Percentiles rank a stretch among this genome's conserved stretches.
Evolutionary conservation across 106 monocot genomes (phyloP).

Genomic region (Dactylorhiza incarnata): DNA sequence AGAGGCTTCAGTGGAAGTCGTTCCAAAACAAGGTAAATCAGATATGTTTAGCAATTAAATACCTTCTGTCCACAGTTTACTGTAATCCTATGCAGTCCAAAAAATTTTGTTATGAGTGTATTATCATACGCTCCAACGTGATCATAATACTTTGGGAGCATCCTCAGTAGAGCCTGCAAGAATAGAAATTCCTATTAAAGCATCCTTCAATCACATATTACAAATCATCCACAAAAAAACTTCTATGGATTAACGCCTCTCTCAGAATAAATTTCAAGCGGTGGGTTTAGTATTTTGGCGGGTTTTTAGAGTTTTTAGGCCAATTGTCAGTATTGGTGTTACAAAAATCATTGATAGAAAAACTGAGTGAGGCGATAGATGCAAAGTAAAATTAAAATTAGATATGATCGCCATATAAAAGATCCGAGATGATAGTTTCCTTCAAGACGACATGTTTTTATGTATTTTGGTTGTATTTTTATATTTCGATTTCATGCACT

Average conservation of each 20-base stretch:
- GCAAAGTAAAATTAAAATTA: too few relatives aligned
- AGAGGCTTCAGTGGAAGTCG: background rate
- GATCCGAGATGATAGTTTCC: too few relatives aligned
- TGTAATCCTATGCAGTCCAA: conserved; percentile 82
- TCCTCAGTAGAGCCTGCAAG: conserved; percentile 71
- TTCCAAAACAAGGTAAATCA: background rate
- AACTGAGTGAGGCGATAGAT: background rate
- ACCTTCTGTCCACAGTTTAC: conserved; percentile 69
- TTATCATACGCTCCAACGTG: conserved; percentile 88
- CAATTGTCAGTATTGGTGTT: background rate
- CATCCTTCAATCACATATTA: background rate
- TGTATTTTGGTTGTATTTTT: too few relatives aligned
- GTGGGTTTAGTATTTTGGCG: background rate
- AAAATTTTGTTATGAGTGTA: conserved; percentile 96
- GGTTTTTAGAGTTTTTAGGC: background rate
- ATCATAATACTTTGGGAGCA: conserved; percentile 84
- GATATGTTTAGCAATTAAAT: conserved; percentile 5
- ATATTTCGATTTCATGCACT: too few relatives aligned
- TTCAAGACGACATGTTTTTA: too few relatives aligned
- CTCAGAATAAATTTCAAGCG: background rate
- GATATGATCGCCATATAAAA: too few relatives aligned
- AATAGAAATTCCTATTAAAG: background rate
- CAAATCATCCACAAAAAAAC: background rate
- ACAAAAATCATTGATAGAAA: background rate
- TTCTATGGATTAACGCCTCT: background rate